A percentile compares a stretch with the other conserved stretches of the same genome.
Evolutionary conservation across 2,329 filamentous ascomycete species (phyloP).

Genomic region (Calonectria pauciramosa): DNA sequence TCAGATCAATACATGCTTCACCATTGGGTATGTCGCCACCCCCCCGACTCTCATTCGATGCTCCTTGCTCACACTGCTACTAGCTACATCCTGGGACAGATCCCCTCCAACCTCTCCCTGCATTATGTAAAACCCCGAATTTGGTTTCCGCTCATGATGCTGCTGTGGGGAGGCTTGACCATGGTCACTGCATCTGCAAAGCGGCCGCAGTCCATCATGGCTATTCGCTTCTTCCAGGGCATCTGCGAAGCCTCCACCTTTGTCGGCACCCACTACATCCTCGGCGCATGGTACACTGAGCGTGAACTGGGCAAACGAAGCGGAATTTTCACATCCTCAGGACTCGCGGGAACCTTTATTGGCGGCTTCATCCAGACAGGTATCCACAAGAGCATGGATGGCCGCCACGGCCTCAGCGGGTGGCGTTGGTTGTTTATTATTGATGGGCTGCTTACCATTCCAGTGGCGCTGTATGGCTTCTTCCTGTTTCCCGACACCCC

Average conservation of each 20-base stretch:
- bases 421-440: conserved; percentile 82
- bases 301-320: conserved; percentile 73
- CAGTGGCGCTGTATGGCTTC: conserved; percentile 52
- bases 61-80: not conserved
- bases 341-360: conserved; percentile 66
- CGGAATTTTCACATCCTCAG: conserved; percentile 73
- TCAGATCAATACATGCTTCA: conserved; percentile 54
- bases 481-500: conserved; percentile 58
- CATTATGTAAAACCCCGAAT: conserved; percentile 74
- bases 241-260: conserved; percentile 56
- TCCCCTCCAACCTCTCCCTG: conserved; percentile 73
- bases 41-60: no score
- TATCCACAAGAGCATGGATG: conserved; percentile 63
- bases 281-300: conserved; percentile 71
- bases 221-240: conserved; percentile 56
- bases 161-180: conserved; percentile 74
- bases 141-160: conserved; percentile 75
- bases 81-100: conserved; percentile 67
- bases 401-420: conserved; percentile 68
- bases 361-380: conserved; percentile 72
- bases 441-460: conserved; percentile 67
- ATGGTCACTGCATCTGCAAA: conserved; percentile 64
- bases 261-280: conserved; percentile 58
- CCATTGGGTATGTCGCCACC: conserved; percentile 48
- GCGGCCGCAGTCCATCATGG: conserved; percentile 54